A percentile compares a stretch with the other conserved stretches of the same genome.
Evolutionary conservation across 2,329 filamentous ascomycete genomes (phyloP).

Genomic region (Furcasterigmium furcatum): DNA sequence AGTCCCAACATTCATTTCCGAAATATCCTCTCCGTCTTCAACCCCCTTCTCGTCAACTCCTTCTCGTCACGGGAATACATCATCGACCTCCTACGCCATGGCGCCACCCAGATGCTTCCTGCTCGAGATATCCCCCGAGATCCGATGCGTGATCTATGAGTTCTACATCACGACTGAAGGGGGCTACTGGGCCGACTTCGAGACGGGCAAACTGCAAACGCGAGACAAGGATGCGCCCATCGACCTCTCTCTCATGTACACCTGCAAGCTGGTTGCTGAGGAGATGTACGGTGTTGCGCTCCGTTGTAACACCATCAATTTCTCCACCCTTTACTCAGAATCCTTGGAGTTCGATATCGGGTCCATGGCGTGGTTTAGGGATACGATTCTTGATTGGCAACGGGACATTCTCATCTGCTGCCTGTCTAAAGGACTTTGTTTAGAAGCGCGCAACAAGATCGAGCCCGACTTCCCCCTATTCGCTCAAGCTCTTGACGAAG

Average conservation of each 20-base stretch:
- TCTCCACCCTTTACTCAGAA: neutral
- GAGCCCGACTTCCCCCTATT: neutral
- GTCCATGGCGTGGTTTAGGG: neutral
- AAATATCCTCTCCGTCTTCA: too few relatives aligned
- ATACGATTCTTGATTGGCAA: neutral
- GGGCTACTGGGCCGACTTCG: neutral
- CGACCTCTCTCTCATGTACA: slow-evolving; percentile 1
- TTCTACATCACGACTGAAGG: neutral
- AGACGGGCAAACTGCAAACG: neutral
- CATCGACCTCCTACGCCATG: neutral
- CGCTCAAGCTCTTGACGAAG: neutral
- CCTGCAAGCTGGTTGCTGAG: neutral
- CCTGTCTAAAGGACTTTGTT: too few relatives aligned
- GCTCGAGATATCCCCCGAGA: neutral
- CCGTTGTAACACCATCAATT: neutral
- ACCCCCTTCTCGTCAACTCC: too few relatives aligned
- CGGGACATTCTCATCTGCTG: too few relatives aligned
- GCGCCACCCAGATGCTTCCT: neutral
- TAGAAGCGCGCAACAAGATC: neutral
- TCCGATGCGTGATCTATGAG: slow-evolving; percentile 2
- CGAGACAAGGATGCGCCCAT: slow-evolving; percentile 1
- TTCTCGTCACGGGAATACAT: too few relatives aligned
- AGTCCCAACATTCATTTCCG: too few relatives aligned
- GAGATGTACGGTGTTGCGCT: slow-evolving; percentile 5
- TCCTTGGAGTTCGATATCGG: neutral